Evolutionary conservation across 768 basidiomycete genomes (phyloP), one percentile per base, ranked within the genome.

Genomic region (Collybia nuda): DNA sequence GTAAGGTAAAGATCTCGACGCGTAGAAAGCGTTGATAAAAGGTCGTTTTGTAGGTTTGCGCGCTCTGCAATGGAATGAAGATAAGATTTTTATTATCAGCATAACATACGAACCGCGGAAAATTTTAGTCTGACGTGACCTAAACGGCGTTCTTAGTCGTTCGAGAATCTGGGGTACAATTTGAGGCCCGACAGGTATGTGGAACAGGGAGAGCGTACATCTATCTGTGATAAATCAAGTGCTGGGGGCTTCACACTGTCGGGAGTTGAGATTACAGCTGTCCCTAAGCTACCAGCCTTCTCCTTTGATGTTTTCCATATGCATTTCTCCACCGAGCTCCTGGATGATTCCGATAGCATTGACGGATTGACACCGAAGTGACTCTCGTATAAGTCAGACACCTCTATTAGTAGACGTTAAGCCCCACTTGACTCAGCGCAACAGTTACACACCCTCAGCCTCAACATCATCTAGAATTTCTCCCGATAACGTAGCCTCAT

Each of bases 1-100:
- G 93, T 76, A 23, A 90, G 61, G 61, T 89, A 91, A 17, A 98
- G 59, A 62, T 99, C 96, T 54, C 82, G 76, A 51, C 93, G 77
- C 1, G 84, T 77, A 28, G 79, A 83, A 23, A 90, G 70, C 3
- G 76, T 66, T 5, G 84, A 83, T n/a, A 91, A 70, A 1, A 91
- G 60, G 54, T 87, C 83, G 43, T 84, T 79, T 64, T 90, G 88
- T 6, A 88, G 59, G 48, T 78, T 75, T 17, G 58, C 70, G 44
- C 77, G 67, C 46, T 78, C 84, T 85, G 46, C 17, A 54, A 44
- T 54, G 49, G 32, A 37, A 28, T 50, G 39, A 23, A 51, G 45
- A 38, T 40, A 36, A 39, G 36, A 42, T 45, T 14, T 23, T 45
- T 19, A 47, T 40, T 40, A 8, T 41, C 6, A 24, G 40, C 21